A percentile compares a stretch with the other conserved stretches of the same genome.
Evolutionary conservation across 345 rosid species (phyloP).

Genomic region (sweet orange (Citrus sinensis)): DNA sequence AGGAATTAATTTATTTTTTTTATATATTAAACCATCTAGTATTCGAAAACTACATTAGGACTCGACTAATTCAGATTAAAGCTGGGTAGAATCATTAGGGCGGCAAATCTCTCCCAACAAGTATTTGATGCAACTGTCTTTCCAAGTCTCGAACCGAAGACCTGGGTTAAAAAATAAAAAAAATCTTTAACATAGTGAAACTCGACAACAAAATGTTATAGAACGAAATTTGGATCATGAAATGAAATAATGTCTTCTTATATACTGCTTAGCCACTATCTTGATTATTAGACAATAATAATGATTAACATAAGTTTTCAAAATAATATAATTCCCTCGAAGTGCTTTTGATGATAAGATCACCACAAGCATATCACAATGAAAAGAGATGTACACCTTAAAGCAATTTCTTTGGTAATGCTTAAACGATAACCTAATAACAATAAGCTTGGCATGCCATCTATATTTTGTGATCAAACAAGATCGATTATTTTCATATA

Average conservation of each 20-base stretch:
- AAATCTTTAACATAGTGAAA: no score
- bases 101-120: accelerated
- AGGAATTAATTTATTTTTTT: no score
- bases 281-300: neutral
- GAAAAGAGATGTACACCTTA: neutral
- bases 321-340: neutral
- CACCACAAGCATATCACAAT: neutral
- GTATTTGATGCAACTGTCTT: accelerated
- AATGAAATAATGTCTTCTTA: no score
- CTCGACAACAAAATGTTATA: no score
- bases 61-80: accelerated
- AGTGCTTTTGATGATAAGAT: conserved; percentile 2
- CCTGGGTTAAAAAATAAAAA: no score
- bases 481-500: neutral
- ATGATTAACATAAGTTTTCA: neutral
- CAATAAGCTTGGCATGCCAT: neutral
- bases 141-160: no score
- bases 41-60: accelerated
- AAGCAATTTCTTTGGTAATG: neutral
- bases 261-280: neutral
- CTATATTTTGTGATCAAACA: neutral
- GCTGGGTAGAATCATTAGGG: accelerated
- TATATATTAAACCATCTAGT: no score
- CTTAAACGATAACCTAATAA: neutral
- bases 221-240: no score